Percentiles rank a stretch among this genome's conserved stretches.
Conservation (phyloP, 805 yeast species). For the Starmera caribaea region DNA sequence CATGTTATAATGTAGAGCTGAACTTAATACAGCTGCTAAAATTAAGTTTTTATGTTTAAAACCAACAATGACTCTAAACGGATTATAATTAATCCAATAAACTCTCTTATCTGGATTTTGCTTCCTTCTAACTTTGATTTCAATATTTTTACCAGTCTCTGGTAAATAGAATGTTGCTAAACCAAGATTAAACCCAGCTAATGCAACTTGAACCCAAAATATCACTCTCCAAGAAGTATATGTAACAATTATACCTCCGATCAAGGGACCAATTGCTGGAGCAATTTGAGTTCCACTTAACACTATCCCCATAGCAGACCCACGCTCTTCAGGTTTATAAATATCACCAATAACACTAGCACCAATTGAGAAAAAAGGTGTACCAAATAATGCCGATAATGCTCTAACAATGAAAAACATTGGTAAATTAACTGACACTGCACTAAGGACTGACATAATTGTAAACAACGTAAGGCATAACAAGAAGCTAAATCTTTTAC, state of each 20-base stretch:
- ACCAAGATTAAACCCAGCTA: constrained; percentile 27
- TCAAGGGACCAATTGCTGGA: constrained; percentile 41
- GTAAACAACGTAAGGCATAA: constrained; percentile 26
- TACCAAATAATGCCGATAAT: constrained; percentile 42
- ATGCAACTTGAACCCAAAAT: constrained; percentile 37
- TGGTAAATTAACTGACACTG: constrained; percentile 39
- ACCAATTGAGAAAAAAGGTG: constrained; percentile 45
- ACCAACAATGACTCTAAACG: constrained; percentile 33
- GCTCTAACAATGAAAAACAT: constrained; percentile 46
- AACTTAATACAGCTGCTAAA: constrained; percentile 33
- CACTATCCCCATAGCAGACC: constrained; percentile 39
- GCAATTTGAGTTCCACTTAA: constrained; percentile 45
- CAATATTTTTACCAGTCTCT: constrained; percentile 32
- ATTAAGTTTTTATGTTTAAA: constrained; percentile 33
- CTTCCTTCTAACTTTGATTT: constrained; percentile 19
- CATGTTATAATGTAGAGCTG: constrained; percentile 38
- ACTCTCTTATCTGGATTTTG: constrained; percentile 23
- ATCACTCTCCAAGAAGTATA: constrained; percentile 44
- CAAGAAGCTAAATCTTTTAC: constrained; percentile 36
- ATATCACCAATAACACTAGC: constrained; percentile 43
- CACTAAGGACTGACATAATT: constrained; percentile 26
- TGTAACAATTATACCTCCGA: constrained; percentile 44
- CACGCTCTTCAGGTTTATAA: constrained; percentile 39
- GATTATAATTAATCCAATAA: constrained; percentile 35
- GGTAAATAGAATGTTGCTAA: constrained; percentile 31